Base-by-base conservation (phyloP, 108 stramenopile genomes). In the Skeletonema tropicum region DNA sequence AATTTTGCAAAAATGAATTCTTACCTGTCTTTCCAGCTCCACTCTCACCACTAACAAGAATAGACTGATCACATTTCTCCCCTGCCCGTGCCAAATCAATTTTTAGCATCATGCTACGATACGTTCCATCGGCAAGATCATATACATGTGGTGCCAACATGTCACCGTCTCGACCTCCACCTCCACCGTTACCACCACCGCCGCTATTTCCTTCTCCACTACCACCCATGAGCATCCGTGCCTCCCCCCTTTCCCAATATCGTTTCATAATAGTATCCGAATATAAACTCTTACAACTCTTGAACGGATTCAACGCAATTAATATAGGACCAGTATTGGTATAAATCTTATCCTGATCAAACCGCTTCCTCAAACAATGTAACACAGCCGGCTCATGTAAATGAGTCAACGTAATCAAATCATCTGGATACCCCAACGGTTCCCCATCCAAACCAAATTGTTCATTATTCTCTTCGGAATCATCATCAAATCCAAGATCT, bases 11-110 rank as follows among this genome's bases (percentile, higher is more conserved):
- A n/a, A n/a, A n/a, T n/a, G n/a, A n/a, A n/a, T n/a, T n/a, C n/a
- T n/a, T n/a, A n/a, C n/a, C 99, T 9, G 98, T 99, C 73, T 98
- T 99, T 10, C 97, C 98, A n/a, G 99, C 96, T 12, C 99, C 98
- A 63, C 79, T 83, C 83, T 99, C 98, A 26, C 94, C 94, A 66
- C 87, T 88, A 0, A 95, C 90, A 0, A 97, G 78, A 73, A 97
- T 95, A 25, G 89, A 84, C 69, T 89, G 86, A 67, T 86, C 80
- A 58, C 72, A 76, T 11, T 69, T 64, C 3, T 12, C 35, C 5
- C 71, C 23, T 5, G 63, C 21, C 21, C 76, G 36, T 30, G 68
- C 73, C n/a, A 73, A 71, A 46, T 76, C 75, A 33, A 77, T 69
- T 13, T 70, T 64, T 42, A 89, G 79, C 79, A 97, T 89, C 98